phyloP scores from a whole-genome alignment of 169 alveolate species.

The Plasmodium gonderi region DNA sequence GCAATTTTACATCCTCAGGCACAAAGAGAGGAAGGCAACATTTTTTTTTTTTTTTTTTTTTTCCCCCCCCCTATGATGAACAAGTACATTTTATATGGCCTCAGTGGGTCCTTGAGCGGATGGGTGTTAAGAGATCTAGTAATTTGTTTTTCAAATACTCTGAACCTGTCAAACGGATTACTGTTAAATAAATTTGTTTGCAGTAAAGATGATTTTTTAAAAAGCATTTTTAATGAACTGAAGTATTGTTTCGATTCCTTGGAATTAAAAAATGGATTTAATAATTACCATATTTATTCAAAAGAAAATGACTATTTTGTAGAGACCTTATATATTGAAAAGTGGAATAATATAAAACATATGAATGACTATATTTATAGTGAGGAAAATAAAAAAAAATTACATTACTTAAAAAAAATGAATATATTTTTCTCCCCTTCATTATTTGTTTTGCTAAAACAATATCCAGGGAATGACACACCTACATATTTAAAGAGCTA shows the following conservation, averaged over 20 bases:
- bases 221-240: conserved; percentile 13
- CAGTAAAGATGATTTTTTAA: conserved; percentile 47
- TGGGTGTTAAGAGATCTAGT: conserved; percentile 70
- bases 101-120: conserved; percentile 50
- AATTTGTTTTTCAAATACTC: conserved; percentile 5
- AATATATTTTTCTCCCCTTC: conserved; percentile 59
- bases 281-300: conserved; percentile 30
- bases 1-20: not conserved
- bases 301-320: conserved; percentile 48
- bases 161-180: conserved; percentile 35
- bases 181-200: conserved; percentile 60
- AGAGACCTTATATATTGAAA: conserved; percentile 59
- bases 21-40: not conserved
- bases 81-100: conserved; percentile 36
- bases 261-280: conserved; percentile 43
- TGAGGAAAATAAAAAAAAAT: conserved; percentile 29
- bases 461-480: conserved; percentile 9
- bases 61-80: conserved; percentile 11
- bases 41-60: not conserved
- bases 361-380: conserved; percentile 62
- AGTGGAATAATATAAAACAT: conserved; percentile 24
- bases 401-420: conserved; percentile 24
- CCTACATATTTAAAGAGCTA: conserved; percentile 12
- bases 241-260: conserved; percentile 49
- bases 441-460: conserved; percentile 37